A percentile compares a stretch with the other conserved stretches of the same genome.
phyloP scores from a whole-genome alignment of 2,329 filamentous ascomycete genomes.

The Trichoderma sp. region DNA sequence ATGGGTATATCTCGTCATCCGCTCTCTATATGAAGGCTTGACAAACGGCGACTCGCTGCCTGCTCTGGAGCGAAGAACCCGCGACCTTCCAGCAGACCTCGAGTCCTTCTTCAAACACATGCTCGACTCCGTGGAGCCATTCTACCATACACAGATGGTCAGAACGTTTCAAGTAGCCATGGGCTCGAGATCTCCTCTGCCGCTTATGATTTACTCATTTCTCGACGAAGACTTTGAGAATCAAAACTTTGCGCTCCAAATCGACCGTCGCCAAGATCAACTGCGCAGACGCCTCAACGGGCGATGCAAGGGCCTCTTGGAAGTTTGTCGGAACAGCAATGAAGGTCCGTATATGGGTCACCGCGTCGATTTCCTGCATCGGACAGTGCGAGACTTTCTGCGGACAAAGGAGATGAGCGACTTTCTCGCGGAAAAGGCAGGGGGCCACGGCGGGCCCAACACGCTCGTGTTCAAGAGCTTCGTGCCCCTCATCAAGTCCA shows the following conservation, averaged over 20 bases:
- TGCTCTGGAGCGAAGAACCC: neutral
- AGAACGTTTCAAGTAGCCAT: neutral
- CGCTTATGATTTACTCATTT: neutral
- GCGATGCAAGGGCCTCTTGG: neutral
- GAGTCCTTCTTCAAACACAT: conserved; percentile 20
- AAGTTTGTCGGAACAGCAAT: neutral
- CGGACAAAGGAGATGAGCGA: neutral
- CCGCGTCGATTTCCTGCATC: conserved; percentile 20
- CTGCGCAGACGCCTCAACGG: neutral
- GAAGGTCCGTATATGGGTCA: neutral
- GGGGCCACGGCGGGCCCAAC: neutral
- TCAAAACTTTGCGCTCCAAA: neutral
- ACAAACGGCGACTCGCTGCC: conserved; percentile 10
- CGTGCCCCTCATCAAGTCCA: neutral
- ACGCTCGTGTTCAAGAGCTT: neutral
- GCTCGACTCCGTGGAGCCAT: neutral
- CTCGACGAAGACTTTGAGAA: neutral
- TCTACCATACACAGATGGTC: neutral
- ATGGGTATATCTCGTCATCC: conserved; percentile 26
- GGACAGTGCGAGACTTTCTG: conserved; percentile 20
- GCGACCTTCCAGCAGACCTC: conserved; percentile 16
- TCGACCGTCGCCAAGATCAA: neutral
- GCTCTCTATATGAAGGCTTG: conserved; percentile 22
- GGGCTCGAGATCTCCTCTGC: neutral
- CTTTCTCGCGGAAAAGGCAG: neutral